phyloP scores from a whole-genome alignment of 805 yeast species.

The Sungouiella blattae region DNA sequence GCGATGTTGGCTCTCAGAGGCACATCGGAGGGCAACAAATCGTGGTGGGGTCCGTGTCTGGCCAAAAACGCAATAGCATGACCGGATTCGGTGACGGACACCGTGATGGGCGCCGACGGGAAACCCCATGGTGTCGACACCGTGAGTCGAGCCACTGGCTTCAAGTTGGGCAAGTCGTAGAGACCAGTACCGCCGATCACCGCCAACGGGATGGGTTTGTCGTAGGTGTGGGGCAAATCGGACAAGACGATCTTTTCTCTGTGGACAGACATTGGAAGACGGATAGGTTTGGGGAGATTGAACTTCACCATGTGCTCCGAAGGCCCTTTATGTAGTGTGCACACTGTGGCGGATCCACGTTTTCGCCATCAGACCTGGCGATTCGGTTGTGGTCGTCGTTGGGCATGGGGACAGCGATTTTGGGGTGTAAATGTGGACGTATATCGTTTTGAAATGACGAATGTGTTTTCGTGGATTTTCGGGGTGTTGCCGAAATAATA shows the following conservation, averaged over 20 bases:
- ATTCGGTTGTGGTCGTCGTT: too few relatives aligned
- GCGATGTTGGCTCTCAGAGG: constrained; percentile 95
- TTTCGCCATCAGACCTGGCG: too few relatives aligned
- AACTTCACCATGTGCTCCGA: neutral
- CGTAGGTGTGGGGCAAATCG: constrained; percentile 49
- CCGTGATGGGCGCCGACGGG: constrained; percentile 91
- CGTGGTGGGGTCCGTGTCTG: constrained; percentile 91
- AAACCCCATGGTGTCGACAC: constrained; percentile 95
- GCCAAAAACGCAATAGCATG: constrained; percentile 91
- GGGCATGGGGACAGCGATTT: too few relatives aligned
- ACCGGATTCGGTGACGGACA: constrained; percentile 72
- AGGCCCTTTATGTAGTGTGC: too few relatives aligned
- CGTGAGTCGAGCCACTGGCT: constrained; percentile 80
- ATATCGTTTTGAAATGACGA: too few relatives aligned
- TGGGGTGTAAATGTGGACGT: too few relatives aligned
- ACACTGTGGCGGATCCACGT: neutral
- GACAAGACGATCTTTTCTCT: constrained; percentile 26
- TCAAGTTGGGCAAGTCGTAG: constrained; percentile 75
- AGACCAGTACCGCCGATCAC: constrained; percentile 98
- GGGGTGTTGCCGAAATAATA: too few relatives aligned
- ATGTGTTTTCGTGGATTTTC: neutral
- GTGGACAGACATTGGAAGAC: constrained; percentile 31
- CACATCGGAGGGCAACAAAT: constrained; percentile 84
- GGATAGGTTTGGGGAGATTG: constrained; percentile 1
- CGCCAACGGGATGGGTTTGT: constrained; percentile 73